Percentiles rank a stretch among this genome's conserved stretches.
phyloP scores from a whole-genome alignment of 2,329 filamentous ascomycete species.

The Leptographium lundbergii region DNA sequence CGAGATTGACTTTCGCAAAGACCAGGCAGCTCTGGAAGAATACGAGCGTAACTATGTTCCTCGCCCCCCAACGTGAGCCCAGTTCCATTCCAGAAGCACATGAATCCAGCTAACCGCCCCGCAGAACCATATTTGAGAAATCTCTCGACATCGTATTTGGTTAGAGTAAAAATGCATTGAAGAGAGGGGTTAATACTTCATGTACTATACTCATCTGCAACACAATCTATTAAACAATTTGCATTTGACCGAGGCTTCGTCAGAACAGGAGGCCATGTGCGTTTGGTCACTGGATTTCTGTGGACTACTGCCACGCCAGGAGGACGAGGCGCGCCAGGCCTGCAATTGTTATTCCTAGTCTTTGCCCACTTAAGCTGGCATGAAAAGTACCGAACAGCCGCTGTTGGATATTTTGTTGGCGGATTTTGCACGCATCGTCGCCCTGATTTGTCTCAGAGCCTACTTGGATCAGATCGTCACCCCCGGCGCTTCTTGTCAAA shows the following conservation, averaged over 20 bases:
- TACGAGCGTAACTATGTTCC: conserved; percentile 23
- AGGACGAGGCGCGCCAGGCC: no score
- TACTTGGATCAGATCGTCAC: no score
- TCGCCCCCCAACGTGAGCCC: not conserved
- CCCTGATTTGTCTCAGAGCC: no score
- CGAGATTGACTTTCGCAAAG: conserved; percentile 47
- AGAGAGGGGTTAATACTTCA: not conserved
- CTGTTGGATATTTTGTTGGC: no score
- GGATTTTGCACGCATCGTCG: no score
- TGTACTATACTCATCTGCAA: not conserved
- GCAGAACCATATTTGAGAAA: not conserved
- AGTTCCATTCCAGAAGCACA: not conserved
- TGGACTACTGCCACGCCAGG: no score
- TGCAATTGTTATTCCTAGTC: no score
- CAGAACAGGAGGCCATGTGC: no score
- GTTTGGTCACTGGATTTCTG: no score
- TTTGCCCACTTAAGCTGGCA: no score
- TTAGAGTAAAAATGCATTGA: not conserved
- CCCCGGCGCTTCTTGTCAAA: no score
- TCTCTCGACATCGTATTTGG: conserved; percentile 1
- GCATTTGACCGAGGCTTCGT: not conserved
- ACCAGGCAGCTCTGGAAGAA: conserved; percentile 45
- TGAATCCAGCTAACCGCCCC: not conserved
- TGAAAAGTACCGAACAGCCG: no score
- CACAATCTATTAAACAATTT: not conserved